A percentile compares a stretch with the other conserved stretches of the same genome.
Conservation (phyloP, 2,329 filamentous ascomycete genomes). For the Colletotrichum shisoi region DNA sequence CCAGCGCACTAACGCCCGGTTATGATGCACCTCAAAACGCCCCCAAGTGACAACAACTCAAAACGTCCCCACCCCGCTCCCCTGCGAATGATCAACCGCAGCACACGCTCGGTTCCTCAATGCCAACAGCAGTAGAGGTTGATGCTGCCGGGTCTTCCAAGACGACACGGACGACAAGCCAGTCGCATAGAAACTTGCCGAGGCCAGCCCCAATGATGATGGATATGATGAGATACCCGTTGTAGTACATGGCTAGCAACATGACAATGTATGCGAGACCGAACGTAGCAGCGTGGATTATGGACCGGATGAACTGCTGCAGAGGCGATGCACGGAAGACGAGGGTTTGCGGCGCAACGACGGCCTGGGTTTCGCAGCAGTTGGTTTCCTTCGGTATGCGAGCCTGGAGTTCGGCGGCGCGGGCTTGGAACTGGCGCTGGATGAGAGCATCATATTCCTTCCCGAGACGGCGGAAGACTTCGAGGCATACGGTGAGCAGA, state of each 20-base stretch:
- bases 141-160: conserved; percentile 28
- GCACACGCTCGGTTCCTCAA: conserved; percentile 59
- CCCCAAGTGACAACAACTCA: neutral
- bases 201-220: conserved; percentile 58
- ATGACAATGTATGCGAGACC: conserved; percentile 56
- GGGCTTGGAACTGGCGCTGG: conserved; percentile 51
- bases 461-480: conserved; percentile 52
- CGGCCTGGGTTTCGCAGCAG: conserved; percentile 34
- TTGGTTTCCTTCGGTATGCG: conserved; percentile 30
- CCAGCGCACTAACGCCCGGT: conserved; percentile 11
- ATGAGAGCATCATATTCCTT: conserved; percentile 55
- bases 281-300: conserved; percentile 53
- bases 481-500: conserved; percentile 52
- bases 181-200: conserved; percentile 64
- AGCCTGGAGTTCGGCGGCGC: conserved; percentile 45
- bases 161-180: conserved; percentile 56
- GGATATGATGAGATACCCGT: conserved; percentile 56
- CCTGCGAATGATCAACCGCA: conserved; percentile 49
- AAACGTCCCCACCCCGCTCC: too few species aligned
- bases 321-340: conserved; percentile 52
- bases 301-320: conserved; percentile 52
- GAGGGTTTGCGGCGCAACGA: conserved; percentile 40
- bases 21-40: conserved; percentile 18
- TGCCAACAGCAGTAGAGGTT: conserved; percentile 44
- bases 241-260: conserved; percentile 57